Percentiles rank a stretch among this genome's conserved stretches.
phyloP scores from a whole-genome alignment of 2,329 filamentous ascomycete genomes.

The Chaetothyriales sp. region DNA sequence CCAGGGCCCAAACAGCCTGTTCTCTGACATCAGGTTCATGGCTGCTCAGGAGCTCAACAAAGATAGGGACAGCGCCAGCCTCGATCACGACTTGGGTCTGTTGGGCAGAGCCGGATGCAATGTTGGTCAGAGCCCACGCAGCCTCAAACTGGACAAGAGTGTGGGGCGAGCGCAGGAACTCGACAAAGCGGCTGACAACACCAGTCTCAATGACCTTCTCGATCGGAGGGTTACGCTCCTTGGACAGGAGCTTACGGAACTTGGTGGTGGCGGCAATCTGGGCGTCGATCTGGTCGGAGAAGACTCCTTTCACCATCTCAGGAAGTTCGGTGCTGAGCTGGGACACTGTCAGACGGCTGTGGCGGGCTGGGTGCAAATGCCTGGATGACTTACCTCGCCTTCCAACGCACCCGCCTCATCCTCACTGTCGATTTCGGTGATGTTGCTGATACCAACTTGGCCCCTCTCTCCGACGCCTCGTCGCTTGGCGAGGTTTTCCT shows the following conservation, averaged over 20 bases:
- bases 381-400: conserved; percentile 59
- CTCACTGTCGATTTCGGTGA: conserved; percentile 74
- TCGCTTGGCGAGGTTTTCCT: conserved; percentile 97
- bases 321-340: conserved; percentile 96
- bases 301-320: conserved; percentile 94
- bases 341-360: conserved; percentile 6
- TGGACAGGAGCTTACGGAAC: conserved; percentile 93
- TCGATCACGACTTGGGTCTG: conserved; percentile 99
- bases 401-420: conserved; percentile 96
- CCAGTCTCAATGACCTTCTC: conserved; percentile 99
- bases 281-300: conserved; percentile 94
- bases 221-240: conserved; percentile 97
- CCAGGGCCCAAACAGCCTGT: conserved; percentile 95
- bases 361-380: not conserved
- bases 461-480: conserved; percentile 69
- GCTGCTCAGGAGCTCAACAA: conserved; percentile 87
- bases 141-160: conserved; percentile 98
- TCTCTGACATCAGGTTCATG: conserved; percentile 95
- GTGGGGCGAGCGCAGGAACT: conserved; percentile 94
- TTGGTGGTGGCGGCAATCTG: conserved; percentile 97
- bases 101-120: conserved; percentile 88
- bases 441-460: conserved; percentile 40
- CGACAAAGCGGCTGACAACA: conserved; percentile 91
- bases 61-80: conserved; percentile 93
- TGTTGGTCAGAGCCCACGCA: conserved; percentile 97